Evolutionary conservation across 768 basidiomycete genomes (phyloP).

Genomic region (Rossbeevera mucosa): DNA sequence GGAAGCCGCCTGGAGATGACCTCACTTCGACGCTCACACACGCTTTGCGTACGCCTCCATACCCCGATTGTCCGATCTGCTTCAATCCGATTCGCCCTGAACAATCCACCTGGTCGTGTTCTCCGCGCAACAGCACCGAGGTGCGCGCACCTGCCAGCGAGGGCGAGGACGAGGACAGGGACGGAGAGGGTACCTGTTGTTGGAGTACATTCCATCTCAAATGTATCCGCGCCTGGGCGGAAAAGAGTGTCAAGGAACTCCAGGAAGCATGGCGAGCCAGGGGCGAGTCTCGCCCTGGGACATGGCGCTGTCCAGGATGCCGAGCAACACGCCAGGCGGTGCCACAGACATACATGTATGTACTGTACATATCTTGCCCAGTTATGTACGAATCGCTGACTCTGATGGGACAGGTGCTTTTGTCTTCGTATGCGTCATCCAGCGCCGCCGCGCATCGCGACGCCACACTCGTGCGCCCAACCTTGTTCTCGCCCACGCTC

Average conservation of each 20-base stretch:
- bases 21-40: conserved; percentile 70
- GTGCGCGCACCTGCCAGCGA: not conserved
- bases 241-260: conserved; percentile 70
- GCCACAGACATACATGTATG: conserved; percentile 62
- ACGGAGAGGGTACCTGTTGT: conserved; percentile 53
- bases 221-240: conserved; percentile 87
- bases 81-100: conserved; percentile 74
- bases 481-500: conserved; percentile 58
- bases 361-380: not conserved
- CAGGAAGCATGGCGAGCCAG: conserved; percentile 68
- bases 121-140: conserved; percentile 38
- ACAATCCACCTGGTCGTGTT: conserved; percentile 86
- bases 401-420: conserved; percentile 60
- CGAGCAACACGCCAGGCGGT: conserved; percentile 69
- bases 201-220: conserved; percentile 90
- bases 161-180: conserved; percentile 12
- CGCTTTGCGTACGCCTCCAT: conserved; percentile 63
- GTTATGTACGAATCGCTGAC: not conserved
- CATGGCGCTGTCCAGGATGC: conserved; percentile 95
- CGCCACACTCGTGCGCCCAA: conserved; percentile 73
- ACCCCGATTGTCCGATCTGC: conserved; percentile 79
- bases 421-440: conserved; percentile 75
- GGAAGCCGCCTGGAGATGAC: conserved; percentile 44
- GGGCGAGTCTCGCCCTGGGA: conserved; percentile 63
- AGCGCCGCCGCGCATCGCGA: conserved; percentile 60